Conservation (phyloP, 164 flowering plant species). For the Liriodendron chinense region DNA sequence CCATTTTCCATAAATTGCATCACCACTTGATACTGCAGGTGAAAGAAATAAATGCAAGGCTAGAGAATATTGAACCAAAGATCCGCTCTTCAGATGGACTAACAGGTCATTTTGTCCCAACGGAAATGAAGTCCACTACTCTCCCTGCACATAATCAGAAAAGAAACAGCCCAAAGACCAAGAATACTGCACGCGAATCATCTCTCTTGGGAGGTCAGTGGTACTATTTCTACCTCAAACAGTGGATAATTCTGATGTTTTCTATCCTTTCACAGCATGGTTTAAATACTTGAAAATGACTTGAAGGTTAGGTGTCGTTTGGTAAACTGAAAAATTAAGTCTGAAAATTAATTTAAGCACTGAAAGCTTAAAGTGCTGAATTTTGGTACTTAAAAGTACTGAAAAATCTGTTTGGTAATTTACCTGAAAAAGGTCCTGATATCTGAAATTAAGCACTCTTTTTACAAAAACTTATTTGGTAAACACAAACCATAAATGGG, state of each 20-base stretch:
- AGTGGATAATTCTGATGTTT: not conserved
- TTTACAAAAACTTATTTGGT: too few relatives aligned
- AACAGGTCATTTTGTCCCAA: constrained; percentile 32
- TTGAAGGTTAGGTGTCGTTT: too few relatives aligned
- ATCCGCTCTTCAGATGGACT: constrained; percentile 57
- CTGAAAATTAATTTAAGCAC: too few relatives aligned
- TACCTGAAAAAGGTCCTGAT: too few relatives aligned
- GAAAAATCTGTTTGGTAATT: too few relatives aligned
- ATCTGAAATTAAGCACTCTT: too few relatives aligned
- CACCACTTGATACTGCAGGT: constrained; percentile 42
- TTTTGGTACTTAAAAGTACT: too few relatives aligned
- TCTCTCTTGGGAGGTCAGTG: constrained; percentile 82
- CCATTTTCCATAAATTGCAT: not conserved
- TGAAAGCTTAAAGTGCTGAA: too few relatives aligned
- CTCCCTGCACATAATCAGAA: constrained; percentile 39
- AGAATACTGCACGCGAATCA: constrained; percentile 57
- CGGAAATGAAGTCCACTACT: constrained; percentile 46
- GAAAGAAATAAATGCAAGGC: constrained; percentile 87
- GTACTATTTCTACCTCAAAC: not conserved
- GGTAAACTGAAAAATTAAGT: too few relatives aligned
- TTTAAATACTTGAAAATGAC: not conserved
- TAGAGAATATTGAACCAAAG: constrained; percentile 89
- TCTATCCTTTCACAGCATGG: not conserved
- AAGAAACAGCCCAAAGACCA: constrained; percentile 86
- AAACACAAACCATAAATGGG: too few relatives aligned